Conservation (phyloP, 352 stramenopile species). For the Globisporangium parvum region DNA sequence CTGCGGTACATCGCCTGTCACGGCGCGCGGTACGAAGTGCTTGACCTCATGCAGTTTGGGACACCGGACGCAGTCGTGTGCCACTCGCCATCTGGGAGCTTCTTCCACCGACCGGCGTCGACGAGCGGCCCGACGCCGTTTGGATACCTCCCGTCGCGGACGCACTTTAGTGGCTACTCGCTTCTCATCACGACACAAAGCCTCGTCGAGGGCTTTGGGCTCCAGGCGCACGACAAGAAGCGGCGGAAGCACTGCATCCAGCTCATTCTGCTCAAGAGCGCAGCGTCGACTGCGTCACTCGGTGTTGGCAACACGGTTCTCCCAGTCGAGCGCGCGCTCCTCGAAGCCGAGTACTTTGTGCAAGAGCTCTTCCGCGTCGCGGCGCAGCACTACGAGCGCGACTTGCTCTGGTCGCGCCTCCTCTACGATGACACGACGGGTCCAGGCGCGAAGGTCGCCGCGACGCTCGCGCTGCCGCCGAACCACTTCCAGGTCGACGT, state of each 20-base stretch:
- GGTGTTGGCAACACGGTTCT: constrained; percentile 49
- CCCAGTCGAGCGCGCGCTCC: constrained; percentile 52
- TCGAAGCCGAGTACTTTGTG: constrained; percentile 71
- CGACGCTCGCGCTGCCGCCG: constrained; percentile 37
- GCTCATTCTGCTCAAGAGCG: constrained; percentile 58
- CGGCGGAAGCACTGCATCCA: constrained; percentile 63
- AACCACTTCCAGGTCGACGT: constrained; percentile 72
- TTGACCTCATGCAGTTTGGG: constrained; percentile 80
- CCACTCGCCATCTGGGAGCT: constrained; percentile 67
- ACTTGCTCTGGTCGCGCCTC: constrained; percentile 81
- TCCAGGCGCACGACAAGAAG: constrained; percentile 32
- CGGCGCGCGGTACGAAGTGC: constrained; percentile 69
- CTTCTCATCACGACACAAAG: constrained; percentile 75
- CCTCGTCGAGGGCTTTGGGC: constrained; percentile 24
- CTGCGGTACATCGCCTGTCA: constrained; percentile 85
- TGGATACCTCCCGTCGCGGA: constrained; percentile 13
- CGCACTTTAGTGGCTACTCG: constrained; percentile 48
- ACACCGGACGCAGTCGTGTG: constrained; percentile 79
- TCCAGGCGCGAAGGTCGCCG: constrained; percentile 42
- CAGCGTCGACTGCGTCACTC: constrained; percentile 17
- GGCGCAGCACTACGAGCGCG: constrained; percentile 76
- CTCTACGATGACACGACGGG: constrained; percentile 61
- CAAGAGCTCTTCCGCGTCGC: constrained; percentile 76
- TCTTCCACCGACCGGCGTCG: constrained; percentile 57
- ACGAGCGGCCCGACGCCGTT: constrained; percentile 19